Evolutionary conservation across 306 rosid genomes (phyloP).

Genomic region (Malus asiatica): DNA sequence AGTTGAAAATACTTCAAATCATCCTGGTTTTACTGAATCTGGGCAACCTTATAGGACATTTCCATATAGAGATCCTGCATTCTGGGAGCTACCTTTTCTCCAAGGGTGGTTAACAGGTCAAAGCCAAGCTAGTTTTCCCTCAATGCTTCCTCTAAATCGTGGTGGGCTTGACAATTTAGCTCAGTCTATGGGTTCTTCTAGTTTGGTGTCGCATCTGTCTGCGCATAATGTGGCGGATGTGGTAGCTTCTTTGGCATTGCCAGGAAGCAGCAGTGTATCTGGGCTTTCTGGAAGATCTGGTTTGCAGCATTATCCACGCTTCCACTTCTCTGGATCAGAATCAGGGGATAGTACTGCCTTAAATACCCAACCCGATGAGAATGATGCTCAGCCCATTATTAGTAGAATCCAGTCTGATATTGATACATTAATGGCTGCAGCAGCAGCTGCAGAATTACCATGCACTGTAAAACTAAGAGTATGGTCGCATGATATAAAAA

Average conservation of each 20-base stretch:
- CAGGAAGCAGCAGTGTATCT: constrained; percentile 42
- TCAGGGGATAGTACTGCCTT: constrained; percentile 33
- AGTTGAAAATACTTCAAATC: constrained; percentile 24
- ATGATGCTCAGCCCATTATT: constrained; percentile 54
- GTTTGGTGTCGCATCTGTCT: constrained; percentile 5
- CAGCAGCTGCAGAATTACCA: constrained; percentile 82
- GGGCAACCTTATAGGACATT: constrained; percentile 30
- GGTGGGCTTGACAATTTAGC: constrained; percentile 24
- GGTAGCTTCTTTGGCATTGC: constrained; percentile 39
- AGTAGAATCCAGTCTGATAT: constrained; percentile 72
- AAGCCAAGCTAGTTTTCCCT: constrained; percentile 58
- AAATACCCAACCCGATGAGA: constrained; percentile 36
- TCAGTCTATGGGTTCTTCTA: constrained; percentile 19
- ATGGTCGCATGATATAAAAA: constrained; percentile 73
- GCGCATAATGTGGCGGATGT: constrained; percentile 29
- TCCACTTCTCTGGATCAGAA: constrained; percentile 43
- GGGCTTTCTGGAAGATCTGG: constrained; percentile 60
- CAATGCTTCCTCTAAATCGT: constrained; percentile 23
- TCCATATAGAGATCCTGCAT: constrained; percentile 45
- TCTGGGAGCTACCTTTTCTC: constrained; percentile 81
- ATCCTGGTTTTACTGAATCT: constrained; percentile 25
- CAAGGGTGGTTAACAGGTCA: constrained; percentile 93
- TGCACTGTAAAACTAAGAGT: constrained; percentile 93
- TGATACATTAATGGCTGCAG: constrained; percentile 69
- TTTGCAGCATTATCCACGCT: constrained; percentile 40